Evolutionary conservation across 2,329 filamentous ascomycete genomes (phyloP).

Genomic region (Ascochyta rabiei): DNA sequence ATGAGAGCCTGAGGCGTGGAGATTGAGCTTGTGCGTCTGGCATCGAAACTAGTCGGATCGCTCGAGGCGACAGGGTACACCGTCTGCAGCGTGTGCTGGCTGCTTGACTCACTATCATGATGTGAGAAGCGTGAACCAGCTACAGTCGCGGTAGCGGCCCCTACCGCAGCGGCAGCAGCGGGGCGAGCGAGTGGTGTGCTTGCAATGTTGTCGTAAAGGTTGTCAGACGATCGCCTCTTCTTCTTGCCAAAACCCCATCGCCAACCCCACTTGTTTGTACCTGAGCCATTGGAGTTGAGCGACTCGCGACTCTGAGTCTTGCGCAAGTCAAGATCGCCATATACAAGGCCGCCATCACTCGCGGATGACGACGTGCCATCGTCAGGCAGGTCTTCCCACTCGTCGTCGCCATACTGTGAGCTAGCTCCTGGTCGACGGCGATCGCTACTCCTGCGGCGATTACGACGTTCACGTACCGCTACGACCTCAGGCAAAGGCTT

Average conservation of each 20-base stretch:
- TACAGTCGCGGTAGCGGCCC: slow-evolving; percentile 47
- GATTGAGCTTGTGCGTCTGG: slow-evolving; percentile 57
- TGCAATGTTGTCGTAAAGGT: slow-evolving; percentile 42
- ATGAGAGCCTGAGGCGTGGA: slow-evolving; percentile 47
- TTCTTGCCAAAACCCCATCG: slow-evolving; percentile 62
- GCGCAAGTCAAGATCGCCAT: slow-evolving; percentile 56
- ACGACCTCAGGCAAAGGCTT: slow-evolving; percentile 42
- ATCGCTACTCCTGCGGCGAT: slow-evolving; percentile 28
- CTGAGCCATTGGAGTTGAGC: slow-evolving; percentile 59
- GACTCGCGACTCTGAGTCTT: slow-evolving; percentile 58
- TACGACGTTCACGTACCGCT: slow-evolving; percentile 42
- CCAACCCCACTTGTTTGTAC: slow-evolving; percentile 65
- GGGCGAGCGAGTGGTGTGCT: slow-evolving; percentile 47
- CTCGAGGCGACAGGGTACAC: slow-evolving; percentile 71
- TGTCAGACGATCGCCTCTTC: slow-evolving; percentile 45
- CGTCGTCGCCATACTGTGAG: slow-evolving; percentile 54
- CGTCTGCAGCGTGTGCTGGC: slow-evolving; percentile 62
- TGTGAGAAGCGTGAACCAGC: slow-evolving; percentile 55
- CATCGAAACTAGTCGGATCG: slow-evolving; percentile 68
- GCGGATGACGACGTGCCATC: slow-evolving; percentile 49
- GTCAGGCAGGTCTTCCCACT: slow-evolving; percentile 50
- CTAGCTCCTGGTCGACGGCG: slow-evolving; percentile 24
- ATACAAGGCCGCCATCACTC: slow-evolving; percentile 65
- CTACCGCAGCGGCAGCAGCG: slow-evolving; percentile 48
- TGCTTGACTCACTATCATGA: slow-evolving; percentile 57